Evolutionary conservation across 2,329 filamentous ascomycete genomes (phyloP).

Genomic region (Sporothrix humicola): DNA sequence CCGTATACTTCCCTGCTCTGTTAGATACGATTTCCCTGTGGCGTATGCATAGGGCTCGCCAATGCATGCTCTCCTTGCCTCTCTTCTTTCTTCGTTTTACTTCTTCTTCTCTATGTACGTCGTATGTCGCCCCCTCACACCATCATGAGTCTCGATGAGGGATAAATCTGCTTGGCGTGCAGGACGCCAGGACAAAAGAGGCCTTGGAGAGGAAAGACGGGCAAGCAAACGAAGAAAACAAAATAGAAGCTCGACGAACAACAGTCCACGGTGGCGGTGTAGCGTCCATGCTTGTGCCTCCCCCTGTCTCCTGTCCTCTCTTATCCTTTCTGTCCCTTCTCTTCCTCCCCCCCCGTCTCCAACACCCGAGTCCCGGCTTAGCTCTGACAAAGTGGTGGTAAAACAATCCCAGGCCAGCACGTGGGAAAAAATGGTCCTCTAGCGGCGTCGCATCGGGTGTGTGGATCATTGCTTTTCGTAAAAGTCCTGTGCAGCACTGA

Average conservation of each 20-base stretch:
- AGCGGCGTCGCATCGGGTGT: slow-evolving; percentile 28
- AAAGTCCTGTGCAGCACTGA: too few species aligned
- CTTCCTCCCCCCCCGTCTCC: slow-evolving; percentile 1
- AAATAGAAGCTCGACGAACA: not conserved
- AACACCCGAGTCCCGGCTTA: slow-evolving; percentile 25
- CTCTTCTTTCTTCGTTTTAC: not conserved
- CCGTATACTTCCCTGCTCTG: not conserved
- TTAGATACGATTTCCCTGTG: slow-evolving; percentile 1
- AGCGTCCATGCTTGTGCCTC: not conserved
- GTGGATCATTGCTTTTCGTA: slow-evolving; percentile 3
- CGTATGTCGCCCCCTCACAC: not conserved
- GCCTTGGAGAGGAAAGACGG: not conserved
- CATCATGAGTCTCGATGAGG: not conserved
- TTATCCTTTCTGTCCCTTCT: not conserved
- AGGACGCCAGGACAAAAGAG: slow-evolving; percentile 10
- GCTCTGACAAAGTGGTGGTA: not conserved
- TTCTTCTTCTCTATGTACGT: not conserved
- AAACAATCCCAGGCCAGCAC: slow-evolving; percentile 24
- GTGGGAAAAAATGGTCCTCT: slow-evolving; percentile 18
- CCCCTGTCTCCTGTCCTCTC: too few species aligned
- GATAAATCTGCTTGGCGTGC: slow-evolving; percentile 10
- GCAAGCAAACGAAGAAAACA: not conserved
- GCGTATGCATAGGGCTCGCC: not conserved
- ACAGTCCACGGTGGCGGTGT: slow-evolving; percentile 15
- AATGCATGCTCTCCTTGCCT: not conserved